Evolutionary conservation across 2,329 filamentous ascomycete genomes (phyloP).

Genomic region (Blumeriella jaapii): DNA sequence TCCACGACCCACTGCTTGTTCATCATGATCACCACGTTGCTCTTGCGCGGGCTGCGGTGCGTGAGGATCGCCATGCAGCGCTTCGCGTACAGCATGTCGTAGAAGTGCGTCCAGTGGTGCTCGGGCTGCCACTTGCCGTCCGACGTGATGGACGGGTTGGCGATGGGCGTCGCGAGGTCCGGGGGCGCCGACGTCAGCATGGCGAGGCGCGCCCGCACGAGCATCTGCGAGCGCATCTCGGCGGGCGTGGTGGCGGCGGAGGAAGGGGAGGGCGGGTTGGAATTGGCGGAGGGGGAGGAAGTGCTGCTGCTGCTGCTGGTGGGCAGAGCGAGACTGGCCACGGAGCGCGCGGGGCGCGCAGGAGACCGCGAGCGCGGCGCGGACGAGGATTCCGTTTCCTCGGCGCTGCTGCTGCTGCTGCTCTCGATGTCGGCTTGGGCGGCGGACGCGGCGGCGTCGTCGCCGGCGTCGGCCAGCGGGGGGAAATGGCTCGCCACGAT

Average conservation of each 20-base stretch:
- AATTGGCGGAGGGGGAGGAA: background rate
- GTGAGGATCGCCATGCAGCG: slow-evolving; percentile 48
- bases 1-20: slow-evolving; percentile 49
- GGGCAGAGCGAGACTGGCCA: background rate
- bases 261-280: slow-evolving; percentile 5
- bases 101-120: slow-evolving; percentile 42
- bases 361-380: slow-evolving; percentile 1
- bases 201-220: slow-evolving; percentile 7
- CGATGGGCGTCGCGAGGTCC: slow-evolving; percentile 3
- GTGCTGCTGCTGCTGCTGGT: background rate
- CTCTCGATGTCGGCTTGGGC: slow-evolving; percentile 1
- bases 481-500: slow-evolving; percentile 19
- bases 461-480: slow-evolving; percentile 7
- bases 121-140: slow-evolving; percentile 44
- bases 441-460: background rate
- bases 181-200: slow-evolving; percentile 3
- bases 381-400: slow-evolving; percentile 6
- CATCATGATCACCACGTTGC: slow-evolving; percentile 43
- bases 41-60: slow-evolving; percentile 45
- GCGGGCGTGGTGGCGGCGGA: no score
- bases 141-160: slow-evolving; percentile 19
- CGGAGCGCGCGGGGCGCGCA: background rate
- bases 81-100: slow-evolving; percentile 48
- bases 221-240: no score
- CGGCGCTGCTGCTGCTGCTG: slow-evolving; percentile 1